Evolutionary conservation across 306 rosid genomes (phyloP).

Genomic region (Acmispon strigosus): DNA sequence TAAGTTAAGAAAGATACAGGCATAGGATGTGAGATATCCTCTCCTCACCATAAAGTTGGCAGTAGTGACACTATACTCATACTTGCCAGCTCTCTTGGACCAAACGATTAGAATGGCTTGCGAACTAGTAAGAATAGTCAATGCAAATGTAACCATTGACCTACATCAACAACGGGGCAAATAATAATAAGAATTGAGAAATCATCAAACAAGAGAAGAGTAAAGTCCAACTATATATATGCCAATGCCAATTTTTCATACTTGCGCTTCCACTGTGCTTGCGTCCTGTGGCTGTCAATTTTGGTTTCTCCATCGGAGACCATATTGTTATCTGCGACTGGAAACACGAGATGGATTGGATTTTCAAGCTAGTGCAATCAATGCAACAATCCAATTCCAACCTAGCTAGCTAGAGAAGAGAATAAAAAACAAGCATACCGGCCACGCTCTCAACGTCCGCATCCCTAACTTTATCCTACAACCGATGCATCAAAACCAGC

Average conservation of each 20-base stretch:
- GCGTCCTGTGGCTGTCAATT: constrained; percentile 14
- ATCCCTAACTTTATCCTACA: constrained; percentile 22
- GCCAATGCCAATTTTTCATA: not conserved
- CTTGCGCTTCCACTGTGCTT: constrained; percentile 38
- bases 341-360: not conserved
- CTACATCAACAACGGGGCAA: constrained; percentile 28
- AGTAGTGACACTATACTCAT: constrained; percentile 94
- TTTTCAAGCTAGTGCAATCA: not conserved
- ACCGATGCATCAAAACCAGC: not conserved
- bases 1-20: not conserved
- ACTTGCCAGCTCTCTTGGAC: constrained; percentile 94
- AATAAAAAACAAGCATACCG: not conserved
- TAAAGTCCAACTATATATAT: not conserved
- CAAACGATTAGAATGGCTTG: constrained; percentile 94
- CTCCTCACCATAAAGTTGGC: constrained; percentile 77
- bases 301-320: constrained; percentile 23
- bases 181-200: not conserved
- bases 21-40: constrained; percentile 10
- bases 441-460: not conserved
- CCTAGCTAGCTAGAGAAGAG: not conserved
- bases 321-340: constrained; percentile 17
- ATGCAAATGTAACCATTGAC: constrained; percentile 70
- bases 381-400: not conserved
- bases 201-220: not conserved
- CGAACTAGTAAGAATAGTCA: constrained; percentile 88